Evolutionary conservation across 2,329 filamentous ascomycete species (phyloP).

Genomic region (Graphium sp.): DNA sequence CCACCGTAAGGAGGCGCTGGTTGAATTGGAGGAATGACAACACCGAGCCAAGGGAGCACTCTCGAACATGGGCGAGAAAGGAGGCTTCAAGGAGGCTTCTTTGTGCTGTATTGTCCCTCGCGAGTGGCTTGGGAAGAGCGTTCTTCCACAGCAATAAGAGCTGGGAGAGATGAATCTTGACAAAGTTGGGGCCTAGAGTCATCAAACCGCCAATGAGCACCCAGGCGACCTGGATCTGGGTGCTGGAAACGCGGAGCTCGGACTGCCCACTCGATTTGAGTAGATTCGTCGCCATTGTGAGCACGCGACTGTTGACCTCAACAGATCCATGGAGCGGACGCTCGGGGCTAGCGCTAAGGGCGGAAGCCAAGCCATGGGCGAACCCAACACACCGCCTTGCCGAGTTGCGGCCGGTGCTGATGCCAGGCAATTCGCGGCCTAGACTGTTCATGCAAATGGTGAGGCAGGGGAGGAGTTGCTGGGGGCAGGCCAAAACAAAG

Average conservation of each 20-base stretch:
- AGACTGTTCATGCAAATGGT: slow-evolving; percentile 96
- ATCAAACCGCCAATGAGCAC: slow-evolving; percentile 91
- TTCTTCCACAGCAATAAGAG: slow-evolving; percentile 94
- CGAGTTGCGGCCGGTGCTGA: slow-evolving; percentile 60
- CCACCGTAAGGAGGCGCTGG: slow-evolving; percentile 74
- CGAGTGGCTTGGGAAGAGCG: slow-evolving; percentile 82
- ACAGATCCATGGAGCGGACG: slow-evolving; percentile 89
- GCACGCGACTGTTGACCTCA: slow-evolving; percentile 81
- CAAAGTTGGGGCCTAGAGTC: slow-evolving; percentile 92
- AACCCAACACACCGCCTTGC: slow-evolving; percentile 77
- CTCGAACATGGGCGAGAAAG: slow-evolving; percentile 84
- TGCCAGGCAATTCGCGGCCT: slow-evolving; percentile 64
- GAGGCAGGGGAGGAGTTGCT: slow-evolving; percentile 78
- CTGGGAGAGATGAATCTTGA: slow-evolving; percentile 95
- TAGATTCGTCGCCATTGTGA: slow-evolving; percentile 80
- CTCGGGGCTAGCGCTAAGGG: slow-evolving; percentile 73
- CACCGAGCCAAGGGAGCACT: slow-evolving; percentile 84
- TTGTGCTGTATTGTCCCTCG: slow-evolving; percentile 76
- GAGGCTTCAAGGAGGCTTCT: slow-evolving; percentile 77
- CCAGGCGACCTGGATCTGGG: slow-evolving; percentile 96
- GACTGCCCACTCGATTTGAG: slow-evolving; percentile 86
- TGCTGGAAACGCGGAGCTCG: slow-evolving; percentile 78
- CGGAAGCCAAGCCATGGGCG: slow-evolving; percentile 78
- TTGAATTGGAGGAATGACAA: slow-evolving; percentile 90
- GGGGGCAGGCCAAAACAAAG: slow-evolving; percentile 80